Base-by-base conservation (phyloP, 306 rosid genomes). In the Quercus parvula region DNA sequence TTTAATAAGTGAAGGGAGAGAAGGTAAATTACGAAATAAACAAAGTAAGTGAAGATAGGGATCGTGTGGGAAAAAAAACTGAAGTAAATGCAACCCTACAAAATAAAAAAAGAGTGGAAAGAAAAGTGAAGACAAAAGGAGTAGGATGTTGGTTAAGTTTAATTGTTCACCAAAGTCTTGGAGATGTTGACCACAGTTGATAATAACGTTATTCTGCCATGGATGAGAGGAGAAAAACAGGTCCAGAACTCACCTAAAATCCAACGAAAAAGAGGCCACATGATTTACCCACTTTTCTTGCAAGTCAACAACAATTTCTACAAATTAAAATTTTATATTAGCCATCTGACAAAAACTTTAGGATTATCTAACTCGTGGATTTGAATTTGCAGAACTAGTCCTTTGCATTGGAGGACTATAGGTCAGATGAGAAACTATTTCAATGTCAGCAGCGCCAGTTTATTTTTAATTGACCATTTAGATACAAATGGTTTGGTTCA, bases 301-400 rank as follows among this genome's bases (percentile, higher is more conserved):
- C 73, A 73, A 78, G 78, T 63, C 85, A 82, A 77, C 73, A 18
- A 38, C 63, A 71, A 71, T 49, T 82, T 69, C 69, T 35, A 17
- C 72, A 35, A n/a, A 19, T 19, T 19, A 66, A 19, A 18, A 7
- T 58, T 66, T 68, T 68, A 8, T 68, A 35, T 68, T 35, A n/a
- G 52, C 17, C 17, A 31, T n/a, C 18, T 68, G 52, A 68, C 20
- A 4, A 17, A 35, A 59, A 20, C 25, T 67, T n/a, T 31, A 3
- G 52, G 52, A 10, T 64, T 33, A 35, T 18, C 27, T 35, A 68
- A n/a, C 22, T 31, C 11, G 52, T 28, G 52, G 70, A 7, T 15
- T 63, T 12, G 13, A 64, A 30, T 64, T 64, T 35, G 9, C 18
- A 30, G 9, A 64, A 27, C 15, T 15, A 31, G 6, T 17, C 41